These are phyloP conservation scores for Kuraishia piskuri DNA, from an alignment of 805 yeast genomes.

Conservation along the genomic window DNA sequence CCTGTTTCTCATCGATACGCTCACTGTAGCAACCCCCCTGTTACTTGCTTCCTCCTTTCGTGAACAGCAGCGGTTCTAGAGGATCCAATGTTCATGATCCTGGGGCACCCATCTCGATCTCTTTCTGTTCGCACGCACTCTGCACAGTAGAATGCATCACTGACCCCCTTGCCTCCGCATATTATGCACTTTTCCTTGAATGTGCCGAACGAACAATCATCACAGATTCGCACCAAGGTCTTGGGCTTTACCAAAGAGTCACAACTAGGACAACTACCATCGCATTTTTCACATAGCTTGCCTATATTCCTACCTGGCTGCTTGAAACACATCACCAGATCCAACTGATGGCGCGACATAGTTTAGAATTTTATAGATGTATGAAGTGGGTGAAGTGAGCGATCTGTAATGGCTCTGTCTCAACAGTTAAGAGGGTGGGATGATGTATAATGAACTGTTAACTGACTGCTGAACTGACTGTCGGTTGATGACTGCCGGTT, in stretches of 20 bases:
- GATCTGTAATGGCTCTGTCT: no score
- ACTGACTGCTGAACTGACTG: no score
- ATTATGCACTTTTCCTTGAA: conserved; percentile 61
- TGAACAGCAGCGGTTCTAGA: conserved; percentile 57
- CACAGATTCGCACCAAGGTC: conserved; percentile 64
- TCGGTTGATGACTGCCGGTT: no score
- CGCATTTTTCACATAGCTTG: conserved; percentile 73
- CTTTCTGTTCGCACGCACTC: conserved; percentile 77
- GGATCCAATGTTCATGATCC: conserved; percentile 74
- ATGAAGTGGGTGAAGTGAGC: neutral
- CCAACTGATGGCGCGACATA: conserved; percentile 89
- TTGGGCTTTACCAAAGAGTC: conserved; percentile 76
- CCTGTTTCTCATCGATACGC: neutral
- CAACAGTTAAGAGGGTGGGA: no score
- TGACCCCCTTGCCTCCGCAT: conserved; percentile 56
- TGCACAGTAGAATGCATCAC: conserved; percentile 73
- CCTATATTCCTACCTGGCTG: conserved; percentile 76
- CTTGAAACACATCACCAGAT: conserved; percentile 73
- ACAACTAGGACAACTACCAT: conserved; percentile 86
- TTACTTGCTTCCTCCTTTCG: conserved; percentile 36
- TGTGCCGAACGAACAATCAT: conserved; percentile 76
- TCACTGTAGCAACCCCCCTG: neutral
- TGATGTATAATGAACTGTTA: no score
- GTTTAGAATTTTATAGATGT: neutral
- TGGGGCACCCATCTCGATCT: conserved; percentile 90